phyloP scores from a whole-genome alignment of 2,329 filamentous ascomycete genomes.

The Hysterium pulicare region DNA sequence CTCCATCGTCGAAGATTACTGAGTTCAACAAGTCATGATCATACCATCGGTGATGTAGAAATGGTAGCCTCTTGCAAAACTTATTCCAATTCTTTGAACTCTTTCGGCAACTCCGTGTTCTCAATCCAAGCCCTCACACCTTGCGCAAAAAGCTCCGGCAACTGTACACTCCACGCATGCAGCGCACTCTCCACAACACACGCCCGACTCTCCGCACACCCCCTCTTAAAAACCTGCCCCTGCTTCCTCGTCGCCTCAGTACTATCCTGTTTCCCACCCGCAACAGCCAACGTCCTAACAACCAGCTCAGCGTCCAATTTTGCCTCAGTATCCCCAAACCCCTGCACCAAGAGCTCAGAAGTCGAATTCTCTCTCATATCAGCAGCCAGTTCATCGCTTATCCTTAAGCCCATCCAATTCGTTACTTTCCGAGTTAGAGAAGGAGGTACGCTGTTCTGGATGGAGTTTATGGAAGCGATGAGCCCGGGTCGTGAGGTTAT shows the following conservation, averaged over 20 bases:
- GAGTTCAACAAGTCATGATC: no score
- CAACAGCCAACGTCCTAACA: not conserved
- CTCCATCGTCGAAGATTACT: no score
- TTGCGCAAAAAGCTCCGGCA: not conserved
- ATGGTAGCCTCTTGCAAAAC: no score
- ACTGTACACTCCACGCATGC: constrained; percentile 1
- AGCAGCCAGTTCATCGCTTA: no score
- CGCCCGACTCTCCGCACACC: not conserved
- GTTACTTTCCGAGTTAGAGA: not conserved
- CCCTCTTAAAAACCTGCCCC: not conserved
- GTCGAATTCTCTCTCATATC: no score
- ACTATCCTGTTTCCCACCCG: not conserved
- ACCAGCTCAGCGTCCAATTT: not conserved
- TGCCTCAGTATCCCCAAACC: not conserved
- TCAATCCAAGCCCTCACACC: not conserved
- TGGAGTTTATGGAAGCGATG: not conserved
- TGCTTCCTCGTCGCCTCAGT: not conserved
- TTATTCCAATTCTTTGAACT: not conserved
- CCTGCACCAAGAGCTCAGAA: not conserved
- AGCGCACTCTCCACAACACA: not conserved
- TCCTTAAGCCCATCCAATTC: not conserved
- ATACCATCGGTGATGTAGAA: no score
- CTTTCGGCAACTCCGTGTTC: not conserved
- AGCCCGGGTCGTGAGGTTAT: not conserved
- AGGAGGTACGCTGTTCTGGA: not conserved